Conservation (phyloP, 2,329 filamentous ascomycete species). For the Drechslerella stenobrocha region DNA sequence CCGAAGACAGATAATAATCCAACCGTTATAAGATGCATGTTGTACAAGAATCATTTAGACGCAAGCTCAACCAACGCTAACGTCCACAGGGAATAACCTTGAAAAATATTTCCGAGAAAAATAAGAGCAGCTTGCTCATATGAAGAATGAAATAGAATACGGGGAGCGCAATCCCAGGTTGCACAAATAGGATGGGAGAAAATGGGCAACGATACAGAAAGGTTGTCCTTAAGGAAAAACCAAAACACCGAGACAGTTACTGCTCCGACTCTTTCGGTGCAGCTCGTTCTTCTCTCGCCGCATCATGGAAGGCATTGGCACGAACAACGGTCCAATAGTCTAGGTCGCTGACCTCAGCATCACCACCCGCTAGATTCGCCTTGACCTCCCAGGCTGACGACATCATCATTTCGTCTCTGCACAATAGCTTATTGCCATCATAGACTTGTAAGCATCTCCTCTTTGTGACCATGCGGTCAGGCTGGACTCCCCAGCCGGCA, state of each 20-base stretch:
- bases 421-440: constrained; percentile 80
- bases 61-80: not conserved
- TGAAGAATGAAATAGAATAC: not conserved
- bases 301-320: constrained; percentile 78
- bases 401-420: constrained; percentile 99
- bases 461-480: constrained; percentile 96
- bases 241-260: constrained; percentile 18
- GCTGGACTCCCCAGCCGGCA: constrained; percentile 86
- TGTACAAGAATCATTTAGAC: not conserved
- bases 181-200: constrained; percentile 39
- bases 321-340: constrained; percentile 87
- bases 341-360: constrained; percentile 85
- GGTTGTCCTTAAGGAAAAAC: constrained; percentile 32
- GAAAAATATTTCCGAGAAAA: constrained; percentile 2
- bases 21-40: not conserved
- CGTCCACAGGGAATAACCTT: not conserved
- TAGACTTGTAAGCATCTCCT: constrained; percentile 94
- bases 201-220: constrained; percentile 44
- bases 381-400: constrained; percentile 93
- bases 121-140: not conserved
- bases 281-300: constrained; percentile 71
- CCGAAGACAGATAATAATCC: not conserved
- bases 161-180: constrained; percentile 4
- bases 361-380: constrained; percentile 70
- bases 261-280: constrained; percentile 34